phyloP scores from a whole-genome alignment of 495 filamentous ascomycete species.

The Clavariopsis aquatica region DNA sequence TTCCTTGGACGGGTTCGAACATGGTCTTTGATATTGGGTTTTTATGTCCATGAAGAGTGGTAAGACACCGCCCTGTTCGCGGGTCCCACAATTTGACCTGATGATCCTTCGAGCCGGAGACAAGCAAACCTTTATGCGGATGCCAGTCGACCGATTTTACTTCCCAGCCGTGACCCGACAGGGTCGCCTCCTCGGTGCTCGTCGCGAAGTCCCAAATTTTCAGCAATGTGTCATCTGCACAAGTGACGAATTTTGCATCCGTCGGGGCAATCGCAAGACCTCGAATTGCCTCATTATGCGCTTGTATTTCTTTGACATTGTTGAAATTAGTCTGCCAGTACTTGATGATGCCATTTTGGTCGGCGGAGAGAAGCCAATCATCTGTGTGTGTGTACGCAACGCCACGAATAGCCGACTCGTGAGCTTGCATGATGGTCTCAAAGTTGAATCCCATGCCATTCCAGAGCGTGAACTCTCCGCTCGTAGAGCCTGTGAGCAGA shows the following conservation, averaged over 20 bases:
- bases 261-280: conserved; percentile 92
- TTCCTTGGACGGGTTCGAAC: conserved; percentile 80
- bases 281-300: conserved; percentile 83
- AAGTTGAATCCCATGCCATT: conserved; percentile 99
- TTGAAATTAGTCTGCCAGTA: conserved; percentile 99
- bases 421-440: conserved; percentile 98
- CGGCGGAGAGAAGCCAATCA: conserved; percentile 94
- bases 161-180: conserved; percentile 94
- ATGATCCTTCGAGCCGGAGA: conserved; percentile 97
- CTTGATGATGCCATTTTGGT: conserved; percentile 92
- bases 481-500: conserved; percentile 87
- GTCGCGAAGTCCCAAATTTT: conserved; percentile 97
- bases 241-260: conserved; percentile 93
- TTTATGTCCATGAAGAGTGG: conserved; percentile 95
- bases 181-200: conserved; percentile 72
- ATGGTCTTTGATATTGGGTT: conserved; percentile 87
- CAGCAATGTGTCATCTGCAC: conserved; percentile 86
- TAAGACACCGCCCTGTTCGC: conserved; percentile 81
- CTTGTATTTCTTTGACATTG: conserved; percentile 92
- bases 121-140: conserved; percentile 88
- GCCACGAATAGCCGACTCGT: conserved; percentile 88
- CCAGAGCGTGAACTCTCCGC: conserved; percentile 97
- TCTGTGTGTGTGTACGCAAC: conserved; percentile 88
- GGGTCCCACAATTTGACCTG: conserved; percentile 98
- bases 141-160: conserved; percentile 97